These are phyloP conservation scores for Candida maesae DNA, from an alignment of 805 yeast genomes.

Conservation along the genomic window DNA sequence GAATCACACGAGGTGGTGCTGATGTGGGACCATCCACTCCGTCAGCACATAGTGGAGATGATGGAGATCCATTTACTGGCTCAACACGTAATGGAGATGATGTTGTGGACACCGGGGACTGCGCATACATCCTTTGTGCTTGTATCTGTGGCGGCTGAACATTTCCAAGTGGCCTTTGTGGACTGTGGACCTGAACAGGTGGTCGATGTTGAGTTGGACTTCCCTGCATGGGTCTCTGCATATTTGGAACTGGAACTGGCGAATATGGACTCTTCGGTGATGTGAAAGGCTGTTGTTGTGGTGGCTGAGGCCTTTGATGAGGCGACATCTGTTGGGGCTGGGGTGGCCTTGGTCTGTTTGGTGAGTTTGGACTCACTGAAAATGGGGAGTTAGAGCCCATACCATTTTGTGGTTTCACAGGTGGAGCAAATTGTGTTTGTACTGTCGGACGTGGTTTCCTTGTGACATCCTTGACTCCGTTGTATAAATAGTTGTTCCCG, in stretches of 20 bases:
- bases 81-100: neutral
- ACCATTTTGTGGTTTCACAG: conserved; percentile 5
- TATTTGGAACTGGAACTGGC: neutral
- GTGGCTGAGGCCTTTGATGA: conserved; percentile 2
- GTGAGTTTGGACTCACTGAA: conserved; percentile 1
- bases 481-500: conserved; percentile 6
- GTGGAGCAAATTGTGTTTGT: conserved; percentile 6
- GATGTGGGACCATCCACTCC: too few species aligned
- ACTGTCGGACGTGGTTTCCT: conserved; percentile 3
- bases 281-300: conserved; percentile 5
- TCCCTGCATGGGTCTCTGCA: neutral
- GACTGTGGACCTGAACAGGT: neutral
- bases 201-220: conserved; percentile 5
- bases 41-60: too few species aligned
- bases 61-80: too few species aligned
- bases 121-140: neutral
- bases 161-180: too few species aligned
- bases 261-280: conserved; percentile 6
- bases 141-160: neutral
- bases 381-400: neutral
- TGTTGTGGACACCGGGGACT: conserved; percentile 1
- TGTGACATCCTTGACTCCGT: conserved; percentile 6
- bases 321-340: conserved; percentile 4
- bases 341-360: conserved; percentile 9
- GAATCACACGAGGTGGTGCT: too few species aligned